Base-by-base conservation (phyloP, 768 basidiomycete species). In the Lactifluus pinguis region DNA sequence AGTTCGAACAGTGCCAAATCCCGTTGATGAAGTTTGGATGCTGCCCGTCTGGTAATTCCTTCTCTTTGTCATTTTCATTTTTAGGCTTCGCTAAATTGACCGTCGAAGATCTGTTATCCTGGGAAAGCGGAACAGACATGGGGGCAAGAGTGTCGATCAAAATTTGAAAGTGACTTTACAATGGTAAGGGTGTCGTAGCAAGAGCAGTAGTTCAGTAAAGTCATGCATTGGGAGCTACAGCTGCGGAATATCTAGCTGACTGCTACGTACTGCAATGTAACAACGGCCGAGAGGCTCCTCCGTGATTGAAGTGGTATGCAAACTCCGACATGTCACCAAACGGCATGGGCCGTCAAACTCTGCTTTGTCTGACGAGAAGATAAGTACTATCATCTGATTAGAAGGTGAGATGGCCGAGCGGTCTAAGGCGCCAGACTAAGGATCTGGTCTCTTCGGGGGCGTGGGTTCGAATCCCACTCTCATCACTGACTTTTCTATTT, bases 1-100 rank as follows among this genome's bases (percentile, higher is more conserved):
- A 97, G 69, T 93, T 95, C 19, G 91, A 92, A 70, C 94, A 98
- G 74, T 93, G 91, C 94, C 94, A 97, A 5, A 89, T 79, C 1
- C 90, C 92, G 65, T 93, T 77, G 69, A 93, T 87, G 67, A 82
- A 78, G 69, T 92, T 89, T 42, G 85, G 79, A 68, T 89, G 89
- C 69, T 90, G 88, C 8, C 89, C 87, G 67, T 92, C 86, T 44
- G 84, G 84, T 68, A 85, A 89, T 72, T 89, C 89, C 69, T 79
- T 85, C 71, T 89, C 87, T 71, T 91, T 92, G 21, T 90, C 89
- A 13, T 83, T 76, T 70, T 91, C 90, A 72, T 86, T 87, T 29
- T 77, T 78, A 44, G 83, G 76, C 73, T 84, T 88, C 51, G 83
- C 81, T 21, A 78, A 78, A 9, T 83, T 72, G 8, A 76, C 73